phyloP scores from a whole-genome alignment of 2,329 filamentous ascomycete species.

The Pseudodiploospora longispora region DNA sequence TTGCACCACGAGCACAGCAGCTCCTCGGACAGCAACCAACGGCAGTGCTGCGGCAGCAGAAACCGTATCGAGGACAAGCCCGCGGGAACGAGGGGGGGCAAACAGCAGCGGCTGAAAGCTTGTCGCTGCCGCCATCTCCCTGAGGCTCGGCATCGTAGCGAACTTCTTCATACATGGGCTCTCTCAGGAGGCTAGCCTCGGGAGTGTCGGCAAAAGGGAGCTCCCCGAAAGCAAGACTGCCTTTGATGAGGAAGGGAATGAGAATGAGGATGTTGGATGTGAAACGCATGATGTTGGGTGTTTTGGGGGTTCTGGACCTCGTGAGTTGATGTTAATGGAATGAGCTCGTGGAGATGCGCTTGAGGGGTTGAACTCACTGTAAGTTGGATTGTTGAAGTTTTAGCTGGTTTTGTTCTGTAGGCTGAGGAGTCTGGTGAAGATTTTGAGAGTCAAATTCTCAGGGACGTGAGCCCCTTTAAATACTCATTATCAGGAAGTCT shows the following conservation, averaged over 20 bases:
- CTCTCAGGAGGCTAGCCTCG: neutral
- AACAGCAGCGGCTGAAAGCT: neutral
- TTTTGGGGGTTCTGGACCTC: neutral
- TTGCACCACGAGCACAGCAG: constrained; percentile 3
- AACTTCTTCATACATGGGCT: neutral
- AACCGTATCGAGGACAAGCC: constrained; percentile 3
- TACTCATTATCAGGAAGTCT: too few species aligned
- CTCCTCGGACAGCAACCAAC: constrained; percentile 6
- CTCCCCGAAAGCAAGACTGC: neutral
- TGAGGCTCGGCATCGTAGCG: neutral
- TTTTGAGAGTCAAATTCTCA: too few species aligned
- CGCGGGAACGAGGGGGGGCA: constrained; percentile 3
- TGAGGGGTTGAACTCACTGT: too few species aligned
- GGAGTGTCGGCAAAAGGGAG: neutral
- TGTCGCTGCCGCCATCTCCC: neutral
- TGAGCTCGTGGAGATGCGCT: too few species aligned
- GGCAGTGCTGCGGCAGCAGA: constrained; percentile 3
- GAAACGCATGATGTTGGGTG: neutral
- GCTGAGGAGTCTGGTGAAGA: too few species aligned
- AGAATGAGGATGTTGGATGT: neutral
- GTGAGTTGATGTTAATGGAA: too few species aligned
- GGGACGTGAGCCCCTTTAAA: too few species aligned
- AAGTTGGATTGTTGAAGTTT: too few species aligned
- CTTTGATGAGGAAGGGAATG: neutral
- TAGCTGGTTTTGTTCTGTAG: too few species aligned